These are phyloP conservation scores for Penicillium desertorum DNA, from an alignment of 495 filamentous ascomycete species.

Conservation along the genomic window DNA sequence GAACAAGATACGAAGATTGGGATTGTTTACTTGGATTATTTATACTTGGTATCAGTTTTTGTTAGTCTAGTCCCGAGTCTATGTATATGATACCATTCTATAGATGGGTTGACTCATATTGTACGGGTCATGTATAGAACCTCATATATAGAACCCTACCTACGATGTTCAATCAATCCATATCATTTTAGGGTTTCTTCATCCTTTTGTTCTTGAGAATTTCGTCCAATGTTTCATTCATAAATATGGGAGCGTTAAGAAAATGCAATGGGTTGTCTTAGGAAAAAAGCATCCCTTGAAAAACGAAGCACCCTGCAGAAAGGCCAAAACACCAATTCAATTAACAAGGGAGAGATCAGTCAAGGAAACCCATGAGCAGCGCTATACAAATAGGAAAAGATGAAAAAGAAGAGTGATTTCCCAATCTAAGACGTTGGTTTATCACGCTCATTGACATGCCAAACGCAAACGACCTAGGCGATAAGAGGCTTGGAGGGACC, in stretches of 20 bases:
- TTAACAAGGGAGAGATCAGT: conserved; percentile 16
- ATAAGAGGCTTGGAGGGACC: conserved; percentile 21
- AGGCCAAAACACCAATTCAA: conserved; percentile 28
- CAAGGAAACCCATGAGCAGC: conserved; percentile 20
- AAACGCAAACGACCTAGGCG: conserved; percentile 27
- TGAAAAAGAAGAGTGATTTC: conserved; percentile 17
- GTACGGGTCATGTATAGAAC: background rate
- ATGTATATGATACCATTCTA: background rate
- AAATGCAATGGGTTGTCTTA: conserved; percentile 12
- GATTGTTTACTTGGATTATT: background rate
- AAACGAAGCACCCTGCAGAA: conserved; percentile 11
- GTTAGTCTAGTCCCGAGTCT: background rate
- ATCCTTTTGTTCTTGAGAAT: background rate
- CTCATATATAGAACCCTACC: background rate
- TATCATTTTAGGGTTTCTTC: background rate
- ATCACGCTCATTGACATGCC: conserved; percentile 33
- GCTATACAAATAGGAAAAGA: conserved; percentile 32
- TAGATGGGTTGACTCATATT: background rate
- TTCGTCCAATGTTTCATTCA: conserved; percentile 10
- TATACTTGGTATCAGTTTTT: background rate
- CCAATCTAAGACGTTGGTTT: conserved; percentile 32
- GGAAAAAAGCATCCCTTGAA: background rate
- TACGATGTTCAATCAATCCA: background rate
- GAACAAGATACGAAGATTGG: background rate
- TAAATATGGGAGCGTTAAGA: background rate